phyloP scores from a whole-genome alignment of 768 basidiomycete species.

The Exidia glandulosa region DNA sequence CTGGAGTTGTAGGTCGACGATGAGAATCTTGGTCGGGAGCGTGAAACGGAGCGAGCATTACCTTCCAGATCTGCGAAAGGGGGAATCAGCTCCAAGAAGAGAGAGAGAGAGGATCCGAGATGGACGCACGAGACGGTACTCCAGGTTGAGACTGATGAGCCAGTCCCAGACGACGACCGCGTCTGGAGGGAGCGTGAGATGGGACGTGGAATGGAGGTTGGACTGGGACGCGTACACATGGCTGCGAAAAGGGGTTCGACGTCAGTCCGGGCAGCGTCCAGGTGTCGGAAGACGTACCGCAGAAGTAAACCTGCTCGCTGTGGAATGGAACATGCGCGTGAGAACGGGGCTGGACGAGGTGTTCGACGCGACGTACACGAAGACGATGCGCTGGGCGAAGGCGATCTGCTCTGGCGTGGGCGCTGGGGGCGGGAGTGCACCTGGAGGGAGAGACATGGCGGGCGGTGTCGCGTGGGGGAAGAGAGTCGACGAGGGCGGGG shows the following conservation, averaged over 20 bases:
- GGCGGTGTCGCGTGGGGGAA: not conserved
- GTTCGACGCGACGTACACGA: not conserved
- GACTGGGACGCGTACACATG: slow-evolving; percentile 42
- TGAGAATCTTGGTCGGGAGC: not conserved
- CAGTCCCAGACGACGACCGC: slow-evolving; percentile 80
- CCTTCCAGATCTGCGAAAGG: slow-evolving; percentile 50
- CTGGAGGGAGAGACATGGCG: not conserved
- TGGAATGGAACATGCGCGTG: not conserved
- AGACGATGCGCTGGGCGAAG: not conserved
- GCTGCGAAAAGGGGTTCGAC: slow-evolving; percentile 31
- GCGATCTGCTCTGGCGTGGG: not conserved
- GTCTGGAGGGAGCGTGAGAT: slow-evolving; percentile 29
- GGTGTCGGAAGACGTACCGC: slow-evolving; percentile 45
- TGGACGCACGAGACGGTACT: slow-evolving; percentile 49
- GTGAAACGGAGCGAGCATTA: not conserved
- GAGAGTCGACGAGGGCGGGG: too few relatives aligned
- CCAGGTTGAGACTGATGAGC: slow-evolving; percentile 66
- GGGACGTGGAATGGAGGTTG: not conserved
- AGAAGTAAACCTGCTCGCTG: slow-evolving; percentile 64
- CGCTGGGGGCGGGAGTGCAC: not conserved
- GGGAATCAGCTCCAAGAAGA: not conserved
- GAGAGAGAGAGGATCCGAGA: slow-evolving; percentile 7
- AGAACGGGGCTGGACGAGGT: not conserved
- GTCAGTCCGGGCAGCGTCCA: slow-evolving; percentile 14
- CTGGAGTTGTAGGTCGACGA: not conserved